These are phyloP conservation scores for Vigna hirtella DNA, from an alignment of 306 rosid species.

Conservation along the genomic window DNA sequence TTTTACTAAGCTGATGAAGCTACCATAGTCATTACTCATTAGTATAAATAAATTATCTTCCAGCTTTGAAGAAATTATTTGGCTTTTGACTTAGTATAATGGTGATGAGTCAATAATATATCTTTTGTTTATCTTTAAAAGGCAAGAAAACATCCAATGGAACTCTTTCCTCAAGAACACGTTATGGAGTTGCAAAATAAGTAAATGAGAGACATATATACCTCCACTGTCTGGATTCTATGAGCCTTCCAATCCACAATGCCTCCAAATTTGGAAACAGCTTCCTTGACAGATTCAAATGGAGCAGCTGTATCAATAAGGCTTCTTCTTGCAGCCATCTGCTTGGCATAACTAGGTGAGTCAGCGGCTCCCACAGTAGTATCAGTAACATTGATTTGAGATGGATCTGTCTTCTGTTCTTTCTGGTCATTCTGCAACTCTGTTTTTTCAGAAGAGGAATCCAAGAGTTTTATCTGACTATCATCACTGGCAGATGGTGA, in stretches of 20 bases:
- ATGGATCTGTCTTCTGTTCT: conserved; percentile 19
- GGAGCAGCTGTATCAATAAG: conserved; percentile 90
- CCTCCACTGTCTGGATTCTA: conserved; percentile 82
- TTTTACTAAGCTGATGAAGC: conserved; percentile 9
- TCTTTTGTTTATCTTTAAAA: background rate
- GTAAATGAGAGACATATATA: conserved; percentile 42
- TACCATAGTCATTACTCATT: conserved; percentile 9
- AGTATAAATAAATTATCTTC: background rate
- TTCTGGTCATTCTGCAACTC: conserved; percentile 29
- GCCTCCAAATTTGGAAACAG: conserved; percentile 97
- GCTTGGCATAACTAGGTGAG: conserved; percentile 52
- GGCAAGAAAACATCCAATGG: background rate
- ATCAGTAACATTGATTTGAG: conserved; percentile 35
- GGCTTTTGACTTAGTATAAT: too few relatives aligned
- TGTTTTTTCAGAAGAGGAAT: conserved; percentile 33
- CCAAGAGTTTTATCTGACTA: background rate
- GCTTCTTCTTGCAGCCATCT: conserved; percentile 58
- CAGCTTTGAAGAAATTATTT: too few relatives aligned
- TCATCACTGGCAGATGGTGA: background rate
- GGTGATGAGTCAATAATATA: too few relatives aligned
- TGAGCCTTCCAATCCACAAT: conserved; percentile 99
- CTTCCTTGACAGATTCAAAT: conserved; percentile 95
- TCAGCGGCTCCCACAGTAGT: conserved; percentile 26
- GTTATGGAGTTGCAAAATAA: background rate
- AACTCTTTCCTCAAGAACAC: conserved; percentile 10